These are phyloP conservation scores for Yamadazyma blattariae DNA, from an alignment of 1,139 yeast species.

Conservation along the genomic window DNA sequence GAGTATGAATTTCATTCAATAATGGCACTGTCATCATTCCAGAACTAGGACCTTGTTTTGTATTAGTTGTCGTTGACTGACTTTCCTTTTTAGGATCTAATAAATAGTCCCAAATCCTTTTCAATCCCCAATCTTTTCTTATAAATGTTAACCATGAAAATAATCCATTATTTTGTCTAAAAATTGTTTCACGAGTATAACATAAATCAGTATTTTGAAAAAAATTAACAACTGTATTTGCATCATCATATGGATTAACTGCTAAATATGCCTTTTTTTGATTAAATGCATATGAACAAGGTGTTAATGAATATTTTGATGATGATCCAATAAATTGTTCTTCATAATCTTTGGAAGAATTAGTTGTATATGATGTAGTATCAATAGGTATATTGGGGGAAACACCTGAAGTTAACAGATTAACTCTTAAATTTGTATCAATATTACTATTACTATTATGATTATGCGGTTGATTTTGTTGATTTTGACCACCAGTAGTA, in stretches of 20 bases:
- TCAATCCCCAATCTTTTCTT: slow-evolving; percentile 27
- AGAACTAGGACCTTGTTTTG: neutral
- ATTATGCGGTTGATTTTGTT: no score
- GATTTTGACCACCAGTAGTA: no score
- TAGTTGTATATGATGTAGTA: no score
- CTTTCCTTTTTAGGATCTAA: neutral
- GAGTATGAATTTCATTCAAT: neutral
- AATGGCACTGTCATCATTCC: neutral
- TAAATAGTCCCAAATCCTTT: slow-evolving; percentile 12
- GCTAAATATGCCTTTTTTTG: slow-evolving; percentile 19
- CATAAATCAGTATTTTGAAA: slow-evolving; percentile 30
- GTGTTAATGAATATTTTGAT: neutral
- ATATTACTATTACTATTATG: no score
- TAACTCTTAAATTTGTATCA: no score
- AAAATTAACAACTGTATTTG: slow-evolving; percentile 27
- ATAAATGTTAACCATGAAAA: slow-evolving; percentile 40
- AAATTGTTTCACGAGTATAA: slow-evolving; percentile 19
- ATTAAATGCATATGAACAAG: neutral
- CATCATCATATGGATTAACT: slow-evolving; percentile 24
- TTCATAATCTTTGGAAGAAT: no score
- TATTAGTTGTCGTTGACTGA: no score
- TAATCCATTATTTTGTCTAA: slow-evolving; percentile 35
- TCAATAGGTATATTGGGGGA: no score
- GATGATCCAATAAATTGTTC: no score
- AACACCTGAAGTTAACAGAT: no score